Evolutionary conservation across 179 eudicot species (phyloP).

Genomic region (Corrigiola litoralis): DNA sequence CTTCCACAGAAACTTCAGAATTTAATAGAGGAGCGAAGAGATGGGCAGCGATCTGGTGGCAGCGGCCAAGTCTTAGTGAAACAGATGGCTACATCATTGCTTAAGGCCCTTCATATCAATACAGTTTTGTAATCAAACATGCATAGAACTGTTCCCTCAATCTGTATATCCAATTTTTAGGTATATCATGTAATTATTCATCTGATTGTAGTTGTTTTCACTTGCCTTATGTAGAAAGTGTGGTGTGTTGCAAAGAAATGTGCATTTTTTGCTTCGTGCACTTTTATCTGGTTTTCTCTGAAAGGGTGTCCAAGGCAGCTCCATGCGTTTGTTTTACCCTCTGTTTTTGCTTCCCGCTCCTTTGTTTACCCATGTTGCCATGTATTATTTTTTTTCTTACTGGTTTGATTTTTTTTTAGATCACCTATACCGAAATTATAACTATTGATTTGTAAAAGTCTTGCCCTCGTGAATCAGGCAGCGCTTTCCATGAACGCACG

Average conservation of each 20-base stretch:
- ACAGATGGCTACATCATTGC: conserved; percentile 98
- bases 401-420: no score
- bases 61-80: conserved; percentile 94
- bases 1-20: conserved; percentile 90
- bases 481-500: no score
- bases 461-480: no score
- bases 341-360: no score
- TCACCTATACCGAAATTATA: no score
- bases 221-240: not conserved
- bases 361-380: no score
- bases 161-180: conserved; percentile 11
- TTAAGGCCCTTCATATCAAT: conserved; percentile 98
- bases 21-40: conserved; percentile 95
- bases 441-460: no score
- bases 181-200: conserved; percentile 14
- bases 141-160: not conserved
- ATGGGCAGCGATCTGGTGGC: conserved; percentile 85
- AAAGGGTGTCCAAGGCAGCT: no score
- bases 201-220: conserved; percentile 1
- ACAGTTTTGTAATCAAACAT: conserved; percentile 59
- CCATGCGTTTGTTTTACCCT: no score
- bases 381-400: no score
- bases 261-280: not conserved
- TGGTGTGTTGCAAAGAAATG: not conserved
- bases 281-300: not conserved